Percentiles rank a stretch among this genome's conserved stretches.
Evolutionary conservation across 108 stramenopile species (phyloP).

Genomic region (Parmales sp.): DNA sequence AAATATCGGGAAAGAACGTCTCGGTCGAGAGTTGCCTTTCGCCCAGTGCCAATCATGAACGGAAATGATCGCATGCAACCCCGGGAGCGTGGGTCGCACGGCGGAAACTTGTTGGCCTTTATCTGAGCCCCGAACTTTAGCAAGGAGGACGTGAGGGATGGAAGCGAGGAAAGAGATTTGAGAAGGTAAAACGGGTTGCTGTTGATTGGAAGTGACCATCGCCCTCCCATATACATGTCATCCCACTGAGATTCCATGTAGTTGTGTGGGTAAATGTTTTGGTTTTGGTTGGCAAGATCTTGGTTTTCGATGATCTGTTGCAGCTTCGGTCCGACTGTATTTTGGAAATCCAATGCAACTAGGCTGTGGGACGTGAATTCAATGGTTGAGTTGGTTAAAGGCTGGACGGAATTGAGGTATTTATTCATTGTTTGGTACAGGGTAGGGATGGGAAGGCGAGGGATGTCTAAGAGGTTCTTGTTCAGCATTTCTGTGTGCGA

Average conservation of each 20-base stretch:
- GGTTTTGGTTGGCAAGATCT: background rate
- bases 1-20: too few species aligned
- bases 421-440: background rate
- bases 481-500: too few species aligned
- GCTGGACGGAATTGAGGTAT: background rate
- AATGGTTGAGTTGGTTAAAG: background rate
- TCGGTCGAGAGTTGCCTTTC: too few species aligned
- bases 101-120: too few species aligned
- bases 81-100: too few species aligned
- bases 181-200: slow-evolving; percentile 26
- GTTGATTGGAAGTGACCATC: slow-evolving; percentile 21
- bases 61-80: too few species aligned
- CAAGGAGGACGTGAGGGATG: too few species aligned
- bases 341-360: background rate
- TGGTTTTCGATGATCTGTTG: background rate
- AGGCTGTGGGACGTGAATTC: background rate
- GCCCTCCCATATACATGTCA: slow-evolving; percentile 33
- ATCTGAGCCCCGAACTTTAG: too few species aligned
- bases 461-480: background rate
- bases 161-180: too few species aligned
- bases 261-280: slow-evolving; percentile 24
- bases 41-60: too few species aligned
- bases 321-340: background rate
- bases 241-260: slow-evolving; percentile 36
- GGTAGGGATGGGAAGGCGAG: background rate